phyloP scores from a whole-genome alignment of 1,284 basidiomycete genomes.

The Tranzscheliella williamsii region DNA sequence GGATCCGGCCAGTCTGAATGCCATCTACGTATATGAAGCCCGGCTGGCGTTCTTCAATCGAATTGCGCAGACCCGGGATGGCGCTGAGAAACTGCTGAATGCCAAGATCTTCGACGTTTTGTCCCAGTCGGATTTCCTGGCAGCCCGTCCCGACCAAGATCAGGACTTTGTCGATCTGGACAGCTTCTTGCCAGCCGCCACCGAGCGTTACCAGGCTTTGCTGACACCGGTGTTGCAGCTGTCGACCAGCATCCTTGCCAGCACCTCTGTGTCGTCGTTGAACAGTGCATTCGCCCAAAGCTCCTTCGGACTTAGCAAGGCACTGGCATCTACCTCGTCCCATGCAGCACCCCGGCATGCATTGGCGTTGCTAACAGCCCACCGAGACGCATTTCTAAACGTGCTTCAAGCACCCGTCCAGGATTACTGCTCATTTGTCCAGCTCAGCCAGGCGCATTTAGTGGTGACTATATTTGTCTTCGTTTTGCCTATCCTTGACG shows the following conservation, averaged over 20 bases:
- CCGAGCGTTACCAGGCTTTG: slow-evolving; percentile 84
- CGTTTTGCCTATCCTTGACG: slow-evolving; percentile 72
- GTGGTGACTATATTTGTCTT: slow-evolving; percentile 72
- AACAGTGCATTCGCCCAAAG: slow-evolving; percentile 66
- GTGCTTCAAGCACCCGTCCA: slow-evolving; percentile 74
- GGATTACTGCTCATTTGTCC: slow-evolving; percentile 68
- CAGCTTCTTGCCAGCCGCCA: slow-evolving; percentile 81
- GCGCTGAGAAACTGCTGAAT: slow-evolving; percentile 83
- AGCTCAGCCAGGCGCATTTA: slow-evolving; percentile 73
- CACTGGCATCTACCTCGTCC: slow-evolving; percentile 20
- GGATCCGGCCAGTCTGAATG: slow-evolving; percentile 89
- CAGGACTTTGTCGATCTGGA: slow-evolving; percentile 81
- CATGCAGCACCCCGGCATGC: slow-evolving; percentile 65
- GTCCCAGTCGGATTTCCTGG: slow-evolving; percentile 82
- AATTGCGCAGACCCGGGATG: slow-evolving; percentile 77
- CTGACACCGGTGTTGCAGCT: slow-evolving; percentile 83
- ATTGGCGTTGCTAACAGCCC: slow-evolving; percentile 74
- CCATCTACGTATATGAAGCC: slow-evolving; percentile 91
- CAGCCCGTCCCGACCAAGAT: slow-evolving; percentile 77
- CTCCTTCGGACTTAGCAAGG: slow-evolving; percentile 19
- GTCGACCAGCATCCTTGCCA: slow-evolving; percentile 64
- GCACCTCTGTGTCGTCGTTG: slow-evolving; percentile 64
- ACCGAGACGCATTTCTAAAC: slow-evolving; percentile 77
- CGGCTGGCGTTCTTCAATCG: slow-evolving; percentile 86
- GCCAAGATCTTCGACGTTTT: slow-evolving; percentile 77